Conservation (phyloP, 1,139 yeast species). For the Saccharomyces hybrid region DNA sequence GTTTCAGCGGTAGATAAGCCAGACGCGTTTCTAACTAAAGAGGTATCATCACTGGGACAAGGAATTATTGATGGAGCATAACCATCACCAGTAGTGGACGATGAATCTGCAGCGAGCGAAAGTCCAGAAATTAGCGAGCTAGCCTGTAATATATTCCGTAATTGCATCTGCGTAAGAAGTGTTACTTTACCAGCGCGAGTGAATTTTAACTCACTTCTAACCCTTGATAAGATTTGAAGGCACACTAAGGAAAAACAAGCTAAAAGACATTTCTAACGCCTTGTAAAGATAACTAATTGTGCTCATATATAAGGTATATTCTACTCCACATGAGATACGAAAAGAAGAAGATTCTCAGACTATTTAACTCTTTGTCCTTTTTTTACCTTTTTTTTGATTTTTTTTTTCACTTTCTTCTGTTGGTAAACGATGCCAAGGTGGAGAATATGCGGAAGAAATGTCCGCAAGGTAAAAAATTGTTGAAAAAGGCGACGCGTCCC, state of each 20-base stretch:
- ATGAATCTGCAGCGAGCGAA: constrained; percentile 17
- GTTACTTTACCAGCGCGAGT: background rate
- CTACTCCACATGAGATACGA: background rate
- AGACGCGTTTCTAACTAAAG: constrained; percentile 37
- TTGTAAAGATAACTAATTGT: background rate
- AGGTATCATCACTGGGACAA: constrained; percentile 9
- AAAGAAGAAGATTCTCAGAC: background rate
- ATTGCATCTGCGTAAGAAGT: background rate
- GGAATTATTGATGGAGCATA: constrained; percentile 56
- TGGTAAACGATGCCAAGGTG: background rate
- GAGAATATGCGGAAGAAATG: background rate
- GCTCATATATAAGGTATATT: background rate
- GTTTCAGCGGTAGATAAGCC: constrained; percentile 25
- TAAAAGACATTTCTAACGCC: background rate
- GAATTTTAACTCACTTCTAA: background rate
- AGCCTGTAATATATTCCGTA: background rate
- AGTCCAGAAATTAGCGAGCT: background rate
- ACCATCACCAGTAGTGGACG: constrained; percentile 53
- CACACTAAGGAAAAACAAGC: background rate
- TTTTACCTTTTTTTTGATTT: too few species aligned
- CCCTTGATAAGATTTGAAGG: background rate
- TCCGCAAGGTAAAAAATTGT: background rate
- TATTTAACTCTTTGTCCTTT: background rate
- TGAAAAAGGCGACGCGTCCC: background rate
- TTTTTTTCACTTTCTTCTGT: background rate